Evolutionary conservation across 2,329 filamentous ascomycete genomes (phyloP), one percentile per base, ranked within the genome.

Genomic region (Davidsoniella virescens): DNA sequence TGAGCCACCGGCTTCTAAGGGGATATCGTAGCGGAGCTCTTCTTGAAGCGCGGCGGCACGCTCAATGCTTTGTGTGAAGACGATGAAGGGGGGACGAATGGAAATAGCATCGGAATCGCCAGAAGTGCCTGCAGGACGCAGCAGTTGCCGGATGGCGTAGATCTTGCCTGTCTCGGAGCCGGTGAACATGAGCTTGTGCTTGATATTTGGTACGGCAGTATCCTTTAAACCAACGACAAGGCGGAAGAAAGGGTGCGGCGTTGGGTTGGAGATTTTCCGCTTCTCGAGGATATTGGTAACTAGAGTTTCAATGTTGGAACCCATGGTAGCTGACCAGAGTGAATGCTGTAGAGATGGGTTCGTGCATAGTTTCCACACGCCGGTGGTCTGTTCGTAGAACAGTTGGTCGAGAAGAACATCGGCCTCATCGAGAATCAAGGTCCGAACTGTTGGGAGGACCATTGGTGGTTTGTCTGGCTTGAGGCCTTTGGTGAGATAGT

Each of bases 311-410:
- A 96, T 84, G 57, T 82, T 92, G 14, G 90, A 94, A 3, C 85
- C 87, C 81, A 98, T 95, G 0, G 92, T 98, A 12, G 92, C 92
- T 12, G 92, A 96, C 87, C 90, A 98, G 54, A 94, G 80, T 8
- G 84, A 86, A 3, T 87, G 72, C 20, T 80, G 76, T 7, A 96
- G 69, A n/a, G 72, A 65, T 2, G 76, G 70, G 56, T 81, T 80
- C 2, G 70, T 78, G 63, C 90, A 90, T 2, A 84, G 76, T 40
- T 77, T 75, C 87, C 88, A 95, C 55, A 96, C 80, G 3, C 75
- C 74, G 37, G 93, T 70, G 0, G 87, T 95, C 63, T 95, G 87
- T 18, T 92, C 83, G 52, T 84, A 77, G 69, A 98, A 98, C 4
- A 95, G 71, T 14, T 84, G 81, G 59, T 96, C 88, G 9, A 98